These are phyloP conservation scores for Fraxinus quadrangulata DNA, from an alignment of 257 asterid species.

Conservation along the genomic window DNA sequence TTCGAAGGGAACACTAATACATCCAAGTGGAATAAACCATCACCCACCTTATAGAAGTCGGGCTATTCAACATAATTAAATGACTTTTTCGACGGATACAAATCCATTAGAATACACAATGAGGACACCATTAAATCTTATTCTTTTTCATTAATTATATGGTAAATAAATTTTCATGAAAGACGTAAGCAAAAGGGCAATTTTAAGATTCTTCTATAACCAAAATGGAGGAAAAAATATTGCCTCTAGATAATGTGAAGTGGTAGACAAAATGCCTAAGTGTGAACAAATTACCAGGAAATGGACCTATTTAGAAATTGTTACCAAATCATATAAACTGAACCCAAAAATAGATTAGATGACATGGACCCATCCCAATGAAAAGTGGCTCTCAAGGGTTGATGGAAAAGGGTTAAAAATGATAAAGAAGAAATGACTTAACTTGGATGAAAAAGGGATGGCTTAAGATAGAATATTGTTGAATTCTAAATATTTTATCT, in stretches of 20 bases:
- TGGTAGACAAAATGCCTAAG: conserved; percentile 19
- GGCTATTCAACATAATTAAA: too few species aligned
- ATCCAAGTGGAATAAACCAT: too few species aligned
- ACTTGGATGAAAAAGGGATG: background rate
- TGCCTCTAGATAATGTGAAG: background rate
- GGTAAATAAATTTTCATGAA: background rate
- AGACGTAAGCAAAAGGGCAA: background rate
- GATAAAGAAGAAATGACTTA: background rate
- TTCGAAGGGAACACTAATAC: too few species aligned
- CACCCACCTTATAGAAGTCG: too few species aligned
- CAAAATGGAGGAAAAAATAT: background rate
- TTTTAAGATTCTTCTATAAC: background rate
- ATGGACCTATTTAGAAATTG: background rate
- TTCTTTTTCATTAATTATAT: background rate
- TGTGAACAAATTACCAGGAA: conserved; percentile 17
- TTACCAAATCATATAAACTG: background rate
- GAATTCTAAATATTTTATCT: background rate
- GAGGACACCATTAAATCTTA: too few species aligned
- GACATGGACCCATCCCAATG: background rate
- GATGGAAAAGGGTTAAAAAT: background rate
- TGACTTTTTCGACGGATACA: too few species aligned
- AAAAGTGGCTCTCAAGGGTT: background rate
- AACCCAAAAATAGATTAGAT: background rate
- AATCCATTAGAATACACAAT: too few species aligned
- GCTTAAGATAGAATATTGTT: too few species aligned